Percentiles rank a stretch among this genome's conserved stretches.
phyloP scores from a whole-genome alignment of 176 grass and related monocot genomes.

The Avena atlantica region DNA sequence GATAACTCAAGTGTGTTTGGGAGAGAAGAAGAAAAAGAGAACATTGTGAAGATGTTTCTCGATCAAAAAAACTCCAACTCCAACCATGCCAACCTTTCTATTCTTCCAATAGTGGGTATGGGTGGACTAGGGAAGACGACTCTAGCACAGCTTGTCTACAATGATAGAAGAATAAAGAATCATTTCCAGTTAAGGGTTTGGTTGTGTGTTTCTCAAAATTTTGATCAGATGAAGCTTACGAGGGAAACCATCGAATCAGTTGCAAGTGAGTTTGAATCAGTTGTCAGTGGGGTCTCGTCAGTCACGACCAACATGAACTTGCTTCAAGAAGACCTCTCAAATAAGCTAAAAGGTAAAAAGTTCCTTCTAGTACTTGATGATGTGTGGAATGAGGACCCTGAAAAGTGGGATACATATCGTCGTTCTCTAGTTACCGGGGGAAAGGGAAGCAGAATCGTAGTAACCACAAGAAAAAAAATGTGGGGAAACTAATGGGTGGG shows the following conservation, averaged over 20 bases:
- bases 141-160: conserved; percentile 68
- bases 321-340: conserved; percentile 73
- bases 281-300: conserved; percentile 37
- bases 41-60: conserved; percentile 57
- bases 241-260: conserved; percentile 75
- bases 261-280: conserved; percentile 52
- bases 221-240: conserved; percentile 74
- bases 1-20: conserved; percentile 63
- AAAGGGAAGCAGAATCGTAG: conserved; percentile 68
- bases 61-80: conserved; percentile 28
- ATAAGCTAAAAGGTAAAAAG: conserved; percentile 57
- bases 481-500: conserved; percentile 60
- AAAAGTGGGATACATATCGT: conserved; percentile 67
- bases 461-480: conserved; percentile 73
- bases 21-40: conserved; percentile 76
- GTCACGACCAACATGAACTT: conserved; percentile 64
- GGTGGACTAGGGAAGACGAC: conserved; percentile 84
- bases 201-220: conserved; percentile 76
- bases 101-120: conserved; percentile 85
- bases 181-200: conserved; percentile 72
- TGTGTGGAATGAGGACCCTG: conserved; percentile 78
- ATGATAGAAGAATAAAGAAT: conserved; percentile 69
- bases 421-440: conserved; percentile 49
- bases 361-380: conserved; percentile 90
- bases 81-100: conserved; percentile 1